phyloP scores from a whole-genome alignment of 805 yeast genomes.

The Pichia deserticola region DNA sequence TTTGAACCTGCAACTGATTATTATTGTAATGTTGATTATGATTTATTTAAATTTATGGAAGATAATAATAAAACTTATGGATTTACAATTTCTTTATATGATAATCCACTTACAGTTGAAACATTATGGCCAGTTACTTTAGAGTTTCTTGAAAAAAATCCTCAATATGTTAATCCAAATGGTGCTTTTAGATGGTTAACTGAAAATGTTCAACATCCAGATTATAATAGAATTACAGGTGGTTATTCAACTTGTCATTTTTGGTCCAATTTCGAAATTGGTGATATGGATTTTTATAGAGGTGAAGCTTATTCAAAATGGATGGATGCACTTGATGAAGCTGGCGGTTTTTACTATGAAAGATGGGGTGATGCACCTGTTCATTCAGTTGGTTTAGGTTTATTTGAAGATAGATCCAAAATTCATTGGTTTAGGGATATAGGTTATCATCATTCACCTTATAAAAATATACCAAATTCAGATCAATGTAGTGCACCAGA shows the following conservation, averaged over 20 bases:
- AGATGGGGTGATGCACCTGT: constrained; percentile 95
- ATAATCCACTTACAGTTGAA: constrained; percentile 56
- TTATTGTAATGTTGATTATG: constrained; percentile 65
- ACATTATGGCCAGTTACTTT: constrained; percentile 68
- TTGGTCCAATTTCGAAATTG: constrained; percentile 86
- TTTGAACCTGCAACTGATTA: constrained; percentile 69
- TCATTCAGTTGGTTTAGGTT: constrained; percentile 64
- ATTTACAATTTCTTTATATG: constrained; percentile 63
- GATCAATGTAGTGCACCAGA: constrained; percentile 37
- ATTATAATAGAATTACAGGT: constrained; percentile 31
- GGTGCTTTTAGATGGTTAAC: constrained; percentile 54
- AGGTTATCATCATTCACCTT: constrained; percentile 72
- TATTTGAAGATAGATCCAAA: constrained; percentile 62
- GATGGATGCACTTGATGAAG: constrained; percentile 58
- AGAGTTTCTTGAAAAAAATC: constrained; percentile 49
- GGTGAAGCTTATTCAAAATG: constrained; percentile 61
- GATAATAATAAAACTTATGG: constrained; percentile 68
- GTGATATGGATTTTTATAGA: constrained; percentile 73
- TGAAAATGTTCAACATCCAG: constrained; percentile 45
- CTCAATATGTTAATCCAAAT: constrained; percentile 51
- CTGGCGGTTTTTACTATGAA: constrained; percentile 83
- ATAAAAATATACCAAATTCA: constrained; percentile 69
- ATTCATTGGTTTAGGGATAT: constrained; percentile 86
- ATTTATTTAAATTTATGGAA: constrained; percentile 68
- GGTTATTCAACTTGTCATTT: constrained; percentile 66